phyloP scores from a whole-genome alignment of 805 yeast species.

The Ogataea naganishii region DNA sequence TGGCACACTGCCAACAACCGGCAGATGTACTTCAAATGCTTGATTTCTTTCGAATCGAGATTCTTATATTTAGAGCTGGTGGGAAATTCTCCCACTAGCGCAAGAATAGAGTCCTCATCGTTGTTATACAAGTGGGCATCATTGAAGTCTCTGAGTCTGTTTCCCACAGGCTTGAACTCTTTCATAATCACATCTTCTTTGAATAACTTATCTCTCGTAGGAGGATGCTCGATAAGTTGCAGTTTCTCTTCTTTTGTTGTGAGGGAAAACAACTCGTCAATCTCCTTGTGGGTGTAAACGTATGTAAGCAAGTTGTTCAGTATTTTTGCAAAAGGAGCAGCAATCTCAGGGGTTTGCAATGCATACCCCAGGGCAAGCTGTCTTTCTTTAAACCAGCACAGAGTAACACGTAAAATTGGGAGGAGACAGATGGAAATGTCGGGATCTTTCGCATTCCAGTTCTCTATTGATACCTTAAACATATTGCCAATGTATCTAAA shows the following conservation, averaged over 20 bases:
- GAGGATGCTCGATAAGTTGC: conserved; percentile 18
- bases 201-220: conserved; percentile 45
- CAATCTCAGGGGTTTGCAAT: conserved; percentile 12
- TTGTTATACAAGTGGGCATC: conserved; percentile 38
- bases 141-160: conserved; percentile 50
- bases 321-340: conserved; percentile 11
- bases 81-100: conserved; percentile 25
- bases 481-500: conserved; percentile 31
- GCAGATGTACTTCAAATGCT: conserved; percentile 21
- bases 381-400: conserved; percentile 51
- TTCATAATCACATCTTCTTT: conserved; percentile 56
- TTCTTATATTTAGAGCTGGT: too few species aligned
- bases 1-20: conserved; percentile 27
- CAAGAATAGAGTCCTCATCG: conserved; percentile 19
- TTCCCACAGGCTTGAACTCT: conserved; percentile 49
- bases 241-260: conserved; percentile 2
- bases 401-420: conserved; percentile 38
- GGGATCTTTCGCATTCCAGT: conserved; percentile 14
- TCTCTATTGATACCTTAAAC: conserved; percentile 9
- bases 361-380: conserved; percentile 27
- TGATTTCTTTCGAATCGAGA: conserved; percentile 19
- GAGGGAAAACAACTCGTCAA: too few species aligned
- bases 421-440: conserved; percentile 18
- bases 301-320: conserved; percentile 8
- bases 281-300: not conserved